phyloP scores from a whole-genome alignment of 2,329 filamentous ascomycete species.

The Fusarium sp. region DNA sequence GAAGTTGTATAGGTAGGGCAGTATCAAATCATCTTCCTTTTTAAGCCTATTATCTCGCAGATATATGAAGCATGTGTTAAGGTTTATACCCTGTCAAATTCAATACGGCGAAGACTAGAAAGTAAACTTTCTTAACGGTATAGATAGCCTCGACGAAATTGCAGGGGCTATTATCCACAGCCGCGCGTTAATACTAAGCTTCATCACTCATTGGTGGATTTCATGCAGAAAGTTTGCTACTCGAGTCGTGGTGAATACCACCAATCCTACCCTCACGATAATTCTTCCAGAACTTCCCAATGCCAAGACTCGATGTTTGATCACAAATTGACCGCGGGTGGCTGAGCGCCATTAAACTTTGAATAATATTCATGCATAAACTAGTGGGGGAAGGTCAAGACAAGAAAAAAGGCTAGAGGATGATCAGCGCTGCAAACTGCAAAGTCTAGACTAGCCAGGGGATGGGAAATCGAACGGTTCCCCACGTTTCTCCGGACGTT shows the following conservation, averaged over 20 bases:
- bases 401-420: not conserved
- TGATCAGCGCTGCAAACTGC: slow-evolving; percentile 7
- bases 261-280: not conserved
- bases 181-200: not conserved
- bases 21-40: too few relatives aligned
- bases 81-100: not conserved
- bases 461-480: slow-evolving; percentile 15
- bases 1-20: too few relatives aligned
- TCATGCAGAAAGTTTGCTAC: fast-evolving
- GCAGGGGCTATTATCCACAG: not conserved
- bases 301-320: not conserved
- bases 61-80: too few relatives aligned
- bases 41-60: too few relatives aligned
- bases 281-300: not conserved
- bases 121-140: not conserved
- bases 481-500: slow-evolving; percentile 28
- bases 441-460: not conserved
- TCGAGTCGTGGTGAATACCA: not conserved
- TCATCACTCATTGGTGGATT: not conserved
- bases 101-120: not conserved
- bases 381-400: not conserved
- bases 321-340: not conserved
- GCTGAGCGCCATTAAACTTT: slow-evolving; percentile 4
- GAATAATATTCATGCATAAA: not conserved
- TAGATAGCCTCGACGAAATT: not conserved